phyloP scores from a whole-genome alignment of 805 yeast genomes.

The Wickerhamomyces tratensis region DNA sequence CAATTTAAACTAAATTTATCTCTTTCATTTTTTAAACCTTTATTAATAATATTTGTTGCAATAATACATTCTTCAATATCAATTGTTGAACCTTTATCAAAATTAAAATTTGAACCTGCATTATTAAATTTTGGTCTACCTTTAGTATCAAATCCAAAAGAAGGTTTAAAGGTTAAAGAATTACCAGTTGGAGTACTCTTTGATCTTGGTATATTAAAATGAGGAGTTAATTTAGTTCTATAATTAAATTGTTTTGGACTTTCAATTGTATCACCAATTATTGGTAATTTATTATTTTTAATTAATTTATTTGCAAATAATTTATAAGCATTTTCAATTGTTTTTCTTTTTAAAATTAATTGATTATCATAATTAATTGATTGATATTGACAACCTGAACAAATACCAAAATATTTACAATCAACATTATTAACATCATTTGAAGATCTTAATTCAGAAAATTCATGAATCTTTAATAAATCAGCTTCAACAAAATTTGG shows the following conservation, averaged over 20 bases:
- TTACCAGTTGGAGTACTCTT: slow-evolving; percentile 13
- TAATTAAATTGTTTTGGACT: slow-evolving; percentile 74
- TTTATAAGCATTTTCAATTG: slow-evolving; percentile 74
- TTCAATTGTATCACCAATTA: slow-evolving; percentile 50
- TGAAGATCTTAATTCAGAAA: slow-evolving; percentile 25
- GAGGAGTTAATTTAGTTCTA: slow-evolving; percentile 93
- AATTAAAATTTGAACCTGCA: not conserved
- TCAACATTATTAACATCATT: slow-evolving; percentile 47
- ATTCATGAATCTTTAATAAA: slow-evolving; percentile 38
- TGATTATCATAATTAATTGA: slow-evolving; percentile 66
- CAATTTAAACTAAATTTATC: slow-evolving; percentile 35
- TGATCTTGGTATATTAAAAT: slow-evolving; percentile 67
- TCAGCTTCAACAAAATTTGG: slow-evolving; percentile 71
- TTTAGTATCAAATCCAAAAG: slow-evolving; percentile 83
- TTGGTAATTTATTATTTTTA: slow-evolving; percentile 40
- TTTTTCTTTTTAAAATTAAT: slow-evolving; percentile 58
- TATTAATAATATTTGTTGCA: slow-evolving; percentile 72
- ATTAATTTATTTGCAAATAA: slow-evolving; percentile 57
- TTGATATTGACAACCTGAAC: slow-evolving; percentile 95
- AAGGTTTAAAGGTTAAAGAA: slow-evolving; percentile 36
- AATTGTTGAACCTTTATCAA: slow-evolving; percentile 56
- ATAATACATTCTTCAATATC: slow-evolving; percentile 93
- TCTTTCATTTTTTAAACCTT: slow-evolving; percentile 67
- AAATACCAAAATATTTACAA: slow-evolving; percentile 82
- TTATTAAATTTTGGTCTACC: slow-evolving; percentile 68